These are phyloP conservation scores for Lecanoromycetidae sp. DNA, from an alignment of 2,329 filamentous ascomycete genomes.

Conservation along the genomic window DNA sequence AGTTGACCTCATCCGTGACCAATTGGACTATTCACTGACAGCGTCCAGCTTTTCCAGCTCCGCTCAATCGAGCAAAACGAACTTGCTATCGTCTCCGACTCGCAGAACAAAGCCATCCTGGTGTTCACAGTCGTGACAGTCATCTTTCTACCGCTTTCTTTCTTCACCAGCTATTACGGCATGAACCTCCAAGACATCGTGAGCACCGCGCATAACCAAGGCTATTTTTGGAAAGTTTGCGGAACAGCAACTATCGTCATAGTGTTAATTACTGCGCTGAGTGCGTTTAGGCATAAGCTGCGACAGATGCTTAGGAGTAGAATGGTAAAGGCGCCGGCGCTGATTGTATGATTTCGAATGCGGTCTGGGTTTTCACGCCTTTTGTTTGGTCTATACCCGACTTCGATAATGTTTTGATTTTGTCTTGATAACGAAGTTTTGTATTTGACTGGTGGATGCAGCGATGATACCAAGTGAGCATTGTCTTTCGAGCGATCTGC, in stretches of 20 bases:
- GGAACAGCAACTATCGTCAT: conserved; percentile 17
- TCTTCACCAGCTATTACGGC: conserved; percentile 17
- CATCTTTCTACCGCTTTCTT: conserved; percentile 16
- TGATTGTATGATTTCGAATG: not conserved
- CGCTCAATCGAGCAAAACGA: conserved; percentile 22
- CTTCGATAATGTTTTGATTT: not conserved
- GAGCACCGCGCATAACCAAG: conserved; percentile 17
- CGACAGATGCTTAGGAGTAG: conserved; percentile 2
- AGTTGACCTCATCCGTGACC: not conserved
- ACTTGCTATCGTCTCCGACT: conserved; percentile 18
- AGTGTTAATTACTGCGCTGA: conserved; percentile 16
- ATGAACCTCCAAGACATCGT: conserved; percentile 21
- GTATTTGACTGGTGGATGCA: not conserved
- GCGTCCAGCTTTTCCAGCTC: conserved; percentile 20
- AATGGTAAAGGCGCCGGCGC: conserved; percentile 1
- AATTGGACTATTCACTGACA: not conserved
- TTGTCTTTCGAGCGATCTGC: no score
- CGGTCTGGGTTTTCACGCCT: not conserved
- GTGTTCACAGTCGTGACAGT: conserved; percentile 34
- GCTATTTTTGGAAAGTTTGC: conserved; percentile 23
- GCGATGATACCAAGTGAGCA: no score
- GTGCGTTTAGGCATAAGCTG: conserved; percentile 16
- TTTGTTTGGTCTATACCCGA: no score
- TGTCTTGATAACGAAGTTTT: no score
- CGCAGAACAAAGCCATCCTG: conserved; percentile 18